These are phyloP conservation scores for Mucor sp. DNA, from an alignment of 371 early-diverging fungal genomes.

Conservation along the genomic window DNA sequence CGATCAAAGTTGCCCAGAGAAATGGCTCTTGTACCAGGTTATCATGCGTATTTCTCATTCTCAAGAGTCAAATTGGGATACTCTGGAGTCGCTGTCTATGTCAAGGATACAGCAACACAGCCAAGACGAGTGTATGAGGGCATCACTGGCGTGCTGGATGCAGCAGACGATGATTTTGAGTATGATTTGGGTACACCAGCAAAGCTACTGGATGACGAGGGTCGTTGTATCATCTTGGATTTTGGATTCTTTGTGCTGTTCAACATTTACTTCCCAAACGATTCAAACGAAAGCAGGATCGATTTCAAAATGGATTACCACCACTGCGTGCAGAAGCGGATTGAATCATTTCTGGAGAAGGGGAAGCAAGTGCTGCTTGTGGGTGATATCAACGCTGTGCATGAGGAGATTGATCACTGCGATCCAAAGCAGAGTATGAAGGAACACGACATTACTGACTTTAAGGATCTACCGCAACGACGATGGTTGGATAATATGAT, in stretches of 20 bases:
- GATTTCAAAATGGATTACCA: conserved; percentile 72
- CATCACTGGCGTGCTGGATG: conserved; percentile 56
- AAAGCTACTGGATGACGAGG: conserved; percentile 70
- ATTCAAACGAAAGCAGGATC: conserved; percentile 55
- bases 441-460: conserved; percentile 55
- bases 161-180: not conserved
- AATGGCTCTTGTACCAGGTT: conserved; percentile 72
- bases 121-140: conserved; percentile 69
- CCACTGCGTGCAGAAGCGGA: conserved; percentile 52
- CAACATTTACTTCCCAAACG: conserved; percentile 84
- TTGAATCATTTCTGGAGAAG: conserved; percentile 46
- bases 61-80: conserved; percentile 66
- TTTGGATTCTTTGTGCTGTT: conserved; percentile 78
- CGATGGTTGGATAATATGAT: conserved; percentile 72
- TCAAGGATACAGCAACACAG: conserved; percentile 43
- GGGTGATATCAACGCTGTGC: conserved; percentile 85
- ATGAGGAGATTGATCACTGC: conserved; percentile 77
- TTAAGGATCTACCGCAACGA: conserved; percentile 69
- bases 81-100: conserved; percentile 78
- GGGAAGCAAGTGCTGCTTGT: conserved; percentile 72
- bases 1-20: conserved; percentile 59
- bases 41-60: conserved; percentile 74
- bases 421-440: conserved; percentile 69
- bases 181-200: conserved; percentile 40
- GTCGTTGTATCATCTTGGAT: conserved; percentile 81